phyloP scores from a whole-genome alignment of 176 grass and related monocot genomes.

The Triticum aestivum region DNA sequence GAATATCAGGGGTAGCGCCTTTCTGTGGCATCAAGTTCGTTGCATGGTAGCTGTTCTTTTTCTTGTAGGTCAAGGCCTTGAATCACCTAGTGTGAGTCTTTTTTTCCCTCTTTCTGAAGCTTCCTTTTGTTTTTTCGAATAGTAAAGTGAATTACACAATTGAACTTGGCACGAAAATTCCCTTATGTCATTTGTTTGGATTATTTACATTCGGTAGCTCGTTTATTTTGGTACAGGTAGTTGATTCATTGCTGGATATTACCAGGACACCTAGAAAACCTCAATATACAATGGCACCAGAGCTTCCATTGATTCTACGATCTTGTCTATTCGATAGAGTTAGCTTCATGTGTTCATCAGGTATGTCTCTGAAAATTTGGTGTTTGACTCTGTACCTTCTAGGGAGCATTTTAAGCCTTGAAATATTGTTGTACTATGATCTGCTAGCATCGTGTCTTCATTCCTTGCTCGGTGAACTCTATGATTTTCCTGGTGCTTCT shows the following conservation, averaged over 20 bases:
- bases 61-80: slow-evolving; percentile 80
- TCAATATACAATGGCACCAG: slow-evolving; percentile 95
- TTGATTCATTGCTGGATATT: slow-evolving; percentile 83
- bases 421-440: too few species aligned
- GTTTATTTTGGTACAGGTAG: slow-evolving; percentile 54
- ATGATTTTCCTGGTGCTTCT: neutral
- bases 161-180: neutral
- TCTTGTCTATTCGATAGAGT: slow-evolving; percentile 72
- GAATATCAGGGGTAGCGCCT: slow-evolving; percentile 83
- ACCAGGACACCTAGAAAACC: slow-evolving; percentile 70
- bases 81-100: slow-evolving; percentile 79
- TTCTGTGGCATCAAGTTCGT: slow-evolving; percentile 91
- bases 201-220: slow-evolving; percentile 16
- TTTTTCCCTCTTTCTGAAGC: neutral
- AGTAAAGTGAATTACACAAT: neutral
- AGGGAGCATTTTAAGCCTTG: too few species aligned
- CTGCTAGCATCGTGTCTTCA: neutral
- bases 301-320: slow-evolving; percentile 74
- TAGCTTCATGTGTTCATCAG: slow-evolving; percentile 78
- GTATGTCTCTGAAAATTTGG: slow-evolving; percentile 32
- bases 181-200: slow-evolving; percentile 16
- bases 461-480: neutral
- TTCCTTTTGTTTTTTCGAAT: neutral
- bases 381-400: too few species aligned
- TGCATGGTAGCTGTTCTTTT: slow-evolving; percentile 96